A percentile compares a stretch with the other conserved stretches of the same genome.
These are phyloP conservation scores for Suhomyces kilbournensis DNA, from an alignment of 805 yeast genomes.

Conservation along the genomic window DNA sequence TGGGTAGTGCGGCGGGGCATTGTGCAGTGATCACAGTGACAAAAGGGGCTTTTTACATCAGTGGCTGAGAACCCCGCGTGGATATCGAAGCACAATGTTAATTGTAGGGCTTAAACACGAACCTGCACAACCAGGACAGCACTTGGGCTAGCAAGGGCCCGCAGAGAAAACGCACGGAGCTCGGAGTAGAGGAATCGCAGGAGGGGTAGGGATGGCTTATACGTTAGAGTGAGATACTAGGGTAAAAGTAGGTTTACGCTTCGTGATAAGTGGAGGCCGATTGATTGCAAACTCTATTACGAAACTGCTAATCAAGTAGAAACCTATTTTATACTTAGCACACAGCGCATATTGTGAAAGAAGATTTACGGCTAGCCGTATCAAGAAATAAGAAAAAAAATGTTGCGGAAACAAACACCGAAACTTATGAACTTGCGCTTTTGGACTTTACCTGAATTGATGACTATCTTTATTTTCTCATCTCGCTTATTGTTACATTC, in stretches of 20 bases:
- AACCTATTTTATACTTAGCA: background rate
- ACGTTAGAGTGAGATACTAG: background rate
- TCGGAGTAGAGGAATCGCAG: background rate
- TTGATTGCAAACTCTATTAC: background rate
- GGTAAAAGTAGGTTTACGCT: background rate
- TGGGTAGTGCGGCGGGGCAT: background rate
- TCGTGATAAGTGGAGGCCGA: background rate
- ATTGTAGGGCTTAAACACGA: background rate
- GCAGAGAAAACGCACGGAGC: background rate
- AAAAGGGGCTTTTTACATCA: background rate
- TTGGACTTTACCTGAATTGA: background rate
- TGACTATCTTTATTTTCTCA: background rate
- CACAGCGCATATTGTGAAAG: background rate
- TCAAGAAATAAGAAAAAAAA: background rate
- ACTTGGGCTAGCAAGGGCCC: background rate
- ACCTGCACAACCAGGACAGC: background rate
- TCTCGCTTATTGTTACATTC: background rate
- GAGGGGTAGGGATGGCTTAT: background rate
- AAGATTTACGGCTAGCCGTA: background rate
- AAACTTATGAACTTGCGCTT: background rate
- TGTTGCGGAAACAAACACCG: background rate
- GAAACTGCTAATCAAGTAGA: background rate
- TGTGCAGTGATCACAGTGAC: background rate
- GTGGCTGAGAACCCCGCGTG: background rate
- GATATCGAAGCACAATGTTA: background rate